These are phyloP conservation scores for Coffea humblotiana DNA, from an alignment of 305 asterid genomes.

Conservation along the genomic window DNA sequence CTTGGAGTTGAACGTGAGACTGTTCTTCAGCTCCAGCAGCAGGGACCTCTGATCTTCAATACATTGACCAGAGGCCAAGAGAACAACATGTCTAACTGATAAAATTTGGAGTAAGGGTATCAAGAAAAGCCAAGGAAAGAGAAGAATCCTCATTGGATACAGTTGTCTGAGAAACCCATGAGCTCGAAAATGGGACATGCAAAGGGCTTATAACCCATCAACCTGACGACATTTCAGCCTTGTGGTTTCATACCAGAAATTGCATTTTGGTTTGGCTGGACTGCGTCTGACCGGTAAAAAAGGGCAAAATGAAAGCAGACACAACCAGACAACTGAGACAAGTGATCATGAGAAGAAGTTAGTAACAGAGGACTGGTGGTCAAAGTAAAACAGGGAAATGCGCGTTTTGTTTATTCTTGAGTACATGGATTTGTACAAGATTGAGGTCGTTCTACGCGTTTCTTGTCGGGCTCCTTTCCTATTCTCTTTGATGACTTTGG, in stretches of 20 bases:
- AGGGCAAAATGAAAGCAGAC: slow-evolving; percentile 5
- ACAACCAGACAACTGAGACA: not conserved
- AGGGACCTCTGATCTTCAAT: slow-evolving; percentile 20
- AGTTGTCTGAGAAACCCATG: slow-evolving; percentile 26
- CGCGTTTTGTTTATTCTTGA: slow-evolving; percentile 7
- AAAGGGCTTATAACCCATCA: slow-evolving; percentile 36
- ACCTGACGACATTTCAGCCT: slow-evolving; percentile 4
- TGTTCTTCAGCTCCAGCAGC: slow-evolving; percentile 19
- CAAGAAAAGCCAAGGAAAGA: slow-evolving; percentile 17
- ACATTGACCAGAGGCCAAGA: slow-evolving; percentile 22
- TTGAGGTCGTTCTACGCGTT: slow-evolving; percentile 37
- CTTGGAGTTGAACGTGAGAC: not conserved
- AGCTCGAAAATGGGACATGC: slow-evolving; percentile 18
- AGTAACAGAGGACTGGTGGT: slow-evolving; percentile 19
- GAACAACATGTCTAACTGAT: not conserved
- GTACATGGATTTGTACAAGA: not conserved
- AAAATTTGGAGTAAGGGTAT: slow-evolving; percentile 16
- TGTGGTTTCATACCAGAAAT: not conserved
- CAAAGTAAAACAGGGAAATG: slow-evolving; percentile 24
- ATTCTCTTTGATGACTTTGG: slow-evolving; percentile 34
- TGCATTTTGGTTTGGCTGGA: not conserved
- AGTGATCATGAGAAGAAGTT: not conserved
- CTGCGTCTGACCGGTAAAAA: slow-evolving; percentile 16
- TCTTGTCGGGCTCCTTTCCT: slow-evolving; percentile 26
- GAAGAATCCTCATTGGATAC: slow-evolving; percentile 41